These are phyloP conservation scores for Citeromyces matritensis DNA, from an alignment of 805 yeast species.

Conservation along the genomic window DNA sequence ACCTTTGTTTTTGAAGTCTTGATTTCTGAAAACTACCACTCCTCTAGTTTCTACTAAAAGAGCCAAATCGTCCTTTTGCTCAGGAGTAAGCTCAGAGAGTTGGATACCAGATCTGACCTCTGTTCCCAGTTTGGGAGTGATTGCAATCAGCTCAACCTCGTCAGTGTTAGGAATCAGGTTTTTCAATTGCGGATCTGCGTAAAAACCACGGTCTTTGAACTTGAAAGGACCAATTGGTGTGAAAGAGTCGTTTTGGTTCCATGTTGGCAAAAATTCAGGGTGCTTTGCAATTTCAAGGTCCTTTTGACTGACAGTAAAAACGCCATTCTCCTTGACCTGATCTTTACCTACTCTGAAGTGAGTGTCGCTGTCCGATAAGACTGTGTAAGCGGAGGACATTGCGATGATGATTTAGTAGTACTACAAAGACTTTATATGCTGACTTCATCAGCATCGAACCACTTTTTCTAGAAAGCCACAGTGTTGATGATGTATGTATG, in stretches of 20 bases:
- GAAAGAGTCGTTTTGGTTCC: constrained; percentile 45
- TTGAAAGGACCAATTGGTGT: constrained; percentile 37
- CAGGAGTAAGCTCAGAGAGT: constrained; percentile 20
- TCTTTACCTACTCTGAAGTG: constrained; percentile 39
- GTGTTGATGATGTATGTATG: too few species aligned
- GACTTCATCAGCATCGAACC: too few species aligned
- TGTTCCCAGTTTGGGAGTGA: constrained; percentile 30
- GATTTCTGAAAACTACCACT: constrained; percentile 28
- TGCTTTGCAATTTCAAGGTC: constrained; percentile 18
- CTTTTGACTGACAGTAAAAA: constrained; percentile 25
- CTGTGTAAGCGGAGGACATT: too few species aligned
- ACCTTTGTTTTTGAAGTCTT: constrained; percentile 22
- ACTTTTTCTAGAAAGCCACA: too few species aligned
- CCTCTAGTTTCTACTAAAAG: constrained; percentile 30
- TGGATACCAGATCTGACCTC: constrained; percentile 22
- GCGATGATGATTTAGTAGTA: too few species aligned
- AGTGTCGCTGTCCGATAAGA: constrained; percentile 8
- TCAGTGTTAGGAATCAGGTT: constrained; percentile 22
- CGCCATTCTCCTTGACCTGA: constrained; percentile 29
- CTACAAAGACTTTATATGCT: too few species aligned
- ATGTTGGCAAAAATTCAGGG: constrained; percentile 53
- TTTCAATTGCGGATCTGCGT: constrained; percentile 44
- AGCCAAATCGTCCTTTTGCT: constrained; percentile 32
- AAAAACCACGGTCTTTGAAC: constrained; percentile 45
- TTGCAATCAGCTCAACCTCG: constrained; percentile 6